Evolutionary conservation across 805 yeast species (phyloP), one percentile per base, ranked within the genome.

Genomic region (Wickerhamomyces rabaulensis): DNA sequence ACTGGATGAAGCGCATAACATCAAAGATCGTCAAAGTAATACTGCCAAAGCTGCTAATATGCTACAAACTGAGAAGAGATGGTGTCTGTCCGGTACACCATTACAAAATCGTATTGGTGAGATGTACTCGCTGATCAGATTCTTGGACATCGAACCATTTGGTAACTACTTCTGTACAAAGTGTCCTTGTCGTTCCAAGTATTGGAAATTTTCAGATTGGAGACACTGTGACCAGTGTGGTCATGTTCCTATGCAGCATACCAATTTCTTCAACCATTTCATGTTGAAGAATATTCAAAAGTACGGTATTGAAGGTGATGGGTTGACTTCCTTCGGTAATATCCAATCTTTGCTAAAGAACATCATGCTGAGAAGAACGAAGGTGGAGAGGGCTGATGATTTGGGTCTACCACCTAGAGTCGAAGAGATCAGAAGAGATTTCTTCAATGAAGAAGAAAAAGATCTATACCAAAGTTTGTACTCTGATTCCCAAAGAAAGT

Each of bases 81-180:
- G 96, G 86, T 94, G 99, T 66, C 65, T 94, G 26, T 80, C 96
- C 4, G 99, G 99, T 55, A 94, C 99, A 0, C 99, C 99, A 1
- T 70, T 94, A 52, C 99, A 94, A 60, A 94, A 94, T 63, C 74
- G 98, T 52, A 91, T 94, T 60, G 99, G 99, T 39, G 99, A 94
- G 68, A 77, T 94, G 73, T 94, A 94, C 65, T 91, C 98, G 1
- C 69, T 94, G 61, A 84, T 94, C 48, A 73, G 98, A 57, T 94
- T 89, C 60, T 66, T 94, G 67, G 79, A 84, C 53, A 73, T 92
- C 35, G 79, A 80, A 41, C 99, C 99, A 9, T 91, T 89, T 64
- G 84, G 92, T 52, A 76, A 81, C 46, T 94, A 94, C 66, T 92
- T 80, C 57, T 94, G 99, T 69, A 87, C 95, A n/a, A 84, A 82